phyloP scores from a whole-genome alignment of 2,329 filamentous ascomycete genomes.

The Septoria linicola region DNA sequence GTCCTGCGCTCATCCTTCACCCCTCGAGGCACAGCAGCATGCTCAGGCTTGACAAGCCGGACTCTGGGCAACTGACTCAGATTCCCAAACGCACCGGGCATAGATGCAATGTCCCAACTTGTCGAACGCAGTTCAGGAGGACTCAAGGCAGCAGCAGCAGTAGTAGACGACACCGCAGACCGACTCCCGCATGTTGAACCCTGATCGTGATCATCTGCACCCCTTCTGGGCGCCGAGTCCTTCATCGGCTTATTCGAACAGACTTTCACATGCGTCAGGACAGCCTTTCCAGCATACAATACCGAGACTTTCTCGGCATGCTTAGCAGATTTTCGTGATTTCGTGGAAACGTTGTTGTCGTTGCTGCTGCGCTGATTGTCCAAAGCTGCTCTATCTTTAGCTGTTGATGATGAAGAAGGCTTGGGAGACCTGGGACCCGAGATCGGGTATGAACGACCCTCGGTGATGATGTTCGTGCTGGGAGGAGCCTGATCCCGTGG shows the following conservation, averaged over 20 bases:
- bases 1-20: background rate
- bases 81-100: conserved; percentile 4
- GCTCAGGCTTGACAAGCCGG: conserved; percentile 32
- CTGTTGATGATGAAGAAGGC: too few species aligned
- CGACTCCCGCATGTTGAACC: background rate
- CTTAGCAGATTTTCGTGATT: conserved; percentile 6
- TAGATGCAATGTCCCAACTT: background rate
- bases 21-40: conserved; percentile 29
- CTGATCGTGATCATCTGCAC: background rate
- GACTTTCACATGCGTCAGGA: conserved; percentile 4
- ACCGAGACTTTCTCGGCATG: conserved; percentile 13
- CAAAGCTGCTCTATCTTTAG: too few species aligned
- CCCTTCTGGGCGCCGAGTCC: conserved; percentile 17
- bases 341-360: background rate
- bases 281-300: conserved; percentile 1
- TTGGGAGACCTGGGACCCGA: conserved; percentile 8
- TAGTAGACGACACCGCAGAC: background rate
- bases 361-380: background rate
- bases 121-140: conserved; percentile 1
- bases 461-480: too few species aligned
- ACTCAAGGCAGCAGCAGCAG: background rate
- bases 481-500: background rate
- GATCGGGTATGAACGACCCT: background rate
- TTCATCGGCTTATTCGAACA: conserved; percentile 1
- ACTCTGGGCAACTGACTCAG: conserved; percentile 30